Percentiles rank a stretch among this genome's conserved stretches.
phyloP scores from a whole-genome alignment of 2,329 filamentous ascomycete genomes.

The Arthrobotrys conoides region DNA sequence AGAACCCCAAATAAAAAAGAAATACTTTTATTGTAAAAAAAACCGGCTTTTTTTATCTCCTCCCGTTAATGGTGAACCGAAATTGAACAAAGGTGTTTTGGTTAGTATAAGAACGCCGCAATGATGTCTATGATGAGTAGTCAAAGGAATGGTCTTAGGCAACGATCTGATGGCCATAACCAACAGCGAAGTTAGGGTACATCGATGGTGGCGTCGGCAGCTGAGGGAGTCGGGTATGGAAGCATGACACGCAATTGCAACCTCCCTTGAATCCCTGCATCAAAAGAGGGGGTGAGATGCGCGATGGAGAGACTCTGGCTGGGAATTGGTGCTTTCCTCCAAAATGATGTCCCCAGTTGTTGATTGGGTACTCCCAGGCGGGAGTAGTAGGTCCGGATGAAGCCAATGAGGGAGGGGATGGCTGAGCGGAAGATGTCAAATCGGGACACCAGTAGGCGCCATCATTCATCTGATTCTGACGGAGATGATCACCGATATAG shows the following conservation, averaged over 20 bases:
- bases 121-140: conserved; percentile 50
- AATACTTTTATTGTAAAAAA: conserved; percentile 57
- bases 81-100: conserved; percentile 20
- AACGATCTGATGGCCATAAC: conserved; percentile 58
- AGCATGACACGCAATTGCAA: conserved; percentile 69
- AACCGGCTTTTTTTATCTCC: conserved; percentile 56
- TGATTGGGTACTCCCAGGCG: conserved; percentile 70
- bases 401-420: conserved; percentile 72
- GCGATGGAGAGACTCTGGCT: conserved; percentile 66
- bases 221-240: conserved; percentile 60
- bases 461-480: conserved; percentile 67
- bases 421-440: conserved; percentile 64
- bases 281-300: conserved; percentile 66
- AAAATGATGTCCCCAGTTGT: conserved; percentile 70
- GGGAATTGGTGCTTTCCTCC: conserved; percentile 70
- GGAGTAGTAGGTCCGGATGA: conserved; percentile 72
- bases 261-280: conserved; percentile 67
- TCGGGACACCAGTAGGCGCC: conserved; percentile 65
- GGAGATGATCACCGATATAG: conserved; percentile 63
- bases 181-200: conserved; percentile 48
- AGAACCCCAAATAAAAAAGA: conserved; percentile 32
- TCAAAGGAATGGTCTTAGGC: conserved; percentile 60
- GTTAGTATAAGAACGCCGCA: conserved; percentile 64
- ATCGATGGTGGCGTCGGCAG: conserved; percentile 42
- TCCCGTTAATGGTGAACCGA: conserved; percentile 63